Evolutionary conservation across 2,329 filamentous ascomycete species (phyloP), one percentile per base, ranked within the genome.

Genomic region (Talaromyces rugulosus): DNA sequence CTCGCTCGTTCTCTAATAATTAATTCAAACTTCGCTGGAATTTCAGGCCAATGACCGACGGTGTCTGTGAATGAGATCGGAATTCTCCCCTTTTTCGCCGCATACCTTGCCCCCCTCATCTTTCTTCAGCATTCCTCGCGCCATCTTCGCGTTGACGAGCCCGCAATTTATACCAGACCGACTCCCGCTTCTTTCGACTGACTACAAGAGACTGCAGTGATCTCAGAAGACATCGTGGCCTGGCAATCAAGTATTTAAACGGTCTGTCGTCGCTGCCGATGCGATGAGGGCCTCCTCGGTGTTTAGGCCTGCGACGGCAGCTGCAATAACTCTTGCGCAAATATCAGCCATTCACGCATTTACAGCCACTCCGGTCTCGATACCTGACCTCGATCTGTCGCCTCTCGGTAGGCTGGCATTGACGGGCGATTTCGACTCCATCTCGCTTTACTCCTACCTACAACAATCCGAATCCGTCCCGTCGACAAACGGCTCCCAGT

Each of bases 361-460:
- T 54, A 71, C 73, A 55, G 76, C 77, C 66, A 70, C 72, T 28
- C 66, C 74, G 9, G 71, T 77, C 36, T 68, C 73, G 7, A 65
- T 70, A 36, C 76, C 76, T 16, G 68, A 76, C 14, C 65, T 99
- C 72, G 90, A 96, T 72, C 83, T 96, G 63, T 85, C 84, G 31
- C 80, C 87, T 62, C 81, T 99, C 40, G 95, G 95, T 62, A 87
- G 90, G 69, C 88, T 97, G 67, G 92, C 90, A 60, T 83, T 99
- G 63, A 89, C 87, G 1, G 95, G 95, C 69, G 89, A 97, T 77
- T 99, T 96, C 74, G 87, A 91, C 70, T 91, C 92, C 60, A 90
- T 98, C 69, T 97, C 95, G 12, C 81, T 97, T 44, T 98, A 95
- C 79, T 82, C 93, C 72, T 98, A 88, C 70, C 82, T 89, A 70